Percentiles rank a stretch among this genome's conserved stretches.
Evolutionary conservation across 257 asterid species (phyloP).

Genomic region (Capsicum pubescens): DNA sequence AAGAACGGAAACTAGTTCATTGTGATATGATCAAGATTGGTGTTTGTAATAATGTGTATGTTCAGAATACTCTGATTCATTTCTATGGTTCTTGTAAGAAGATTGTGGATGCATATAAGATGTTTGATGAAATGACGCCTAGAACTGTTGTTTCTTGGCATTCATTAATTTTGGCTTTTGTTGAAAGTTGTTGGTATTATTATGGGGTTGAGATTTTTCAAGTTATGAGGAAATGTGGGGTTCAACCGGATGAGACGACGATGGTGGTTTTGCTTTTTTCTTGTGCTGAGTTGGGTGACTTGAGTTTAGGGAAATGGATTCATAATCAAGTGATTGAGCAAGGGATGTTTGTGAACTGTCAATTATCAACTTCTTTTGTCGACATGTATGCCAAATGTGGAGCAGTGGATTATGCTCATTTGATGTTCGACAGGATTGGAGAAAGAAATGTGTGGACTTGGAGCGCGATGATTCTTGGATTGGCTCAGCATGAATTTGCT

Average conservation of each 20-base stretch:
- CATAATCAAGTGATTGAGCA: constrained; percentile 69
- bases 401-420: constrained; percentile 51
- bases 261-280: constrained; percentile 74
- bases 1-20: constrained; percentile 70
- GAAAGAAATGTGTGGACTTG: constrained; percentile 77
- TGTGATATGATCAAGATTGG: constrained; percentile 71
- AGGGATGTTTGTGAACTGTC: constrained; percentile 57
- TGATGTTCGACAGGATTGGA: constrained; percentile 55
- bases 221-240: constrained; percentile 53
- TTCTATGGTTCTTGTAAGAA: constrained; percentile 65
- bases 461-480: constrained; percentile 82
- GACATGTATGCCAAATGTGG: constrained; percentile 88
- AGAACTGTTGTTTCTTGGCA: constrained; percentile 79
- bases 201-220: constrained; percentile 50
- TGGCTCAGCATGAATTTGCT: constrained; percentile 77
- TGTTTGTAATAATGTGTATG: constrained; percentile 53
- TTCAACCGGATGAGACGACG: constrained; percentile 61
- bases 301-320: constrained; percentile 68
- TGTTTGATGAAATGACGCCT: constrained; percentile 68
- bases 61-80: constrained; percentile 63
- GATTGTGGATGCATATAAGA: constrained; percentile 47
- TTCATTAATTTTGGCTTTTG: constrained; percentile 62
- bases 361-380: constrained; percentile 73
- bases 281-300: constrained; percentile 67
- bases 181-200: constrained; percentile 54